These are phyloP conservation scores for Fraxinus baroniana DNA, from an alignment of 305 asterid species.

Conservation along the genomic window DNA sequence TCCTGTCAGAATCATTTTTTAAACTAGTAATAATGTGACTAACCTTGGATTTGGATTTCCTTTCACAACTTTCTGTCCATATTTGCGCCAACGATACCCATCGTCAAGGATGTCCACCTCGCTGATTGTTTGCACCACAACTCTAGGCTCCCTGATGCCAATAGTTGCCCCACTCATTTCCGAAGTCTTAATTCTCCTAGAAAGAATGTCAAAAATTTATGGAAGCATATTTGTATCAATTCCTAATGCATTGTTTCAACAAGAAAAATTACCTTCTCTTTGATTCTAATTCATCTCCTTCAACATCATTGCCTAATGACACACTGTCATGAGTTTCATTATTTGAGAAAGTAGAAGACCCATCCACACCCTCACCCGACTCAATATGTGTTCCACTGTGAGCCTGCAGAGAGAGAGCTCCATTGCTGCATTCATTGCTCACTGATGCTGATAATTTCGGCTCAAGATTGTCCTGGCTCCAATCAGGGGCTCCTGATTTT, in stretches of 20 bases:
- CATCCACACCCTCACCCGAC: conserved; percentile 55
- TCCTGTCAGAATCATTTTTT: neutral
- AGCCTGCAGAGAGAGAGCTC: conserved; percentile 37
- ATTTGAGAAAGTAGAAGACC: conserved; percentile 65
- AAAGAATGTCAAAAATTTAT: conserved; percentile 22
- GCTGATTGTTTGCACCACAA: conserved; percentile 90
- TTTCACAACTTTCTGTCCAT: conserved; percentile 92
- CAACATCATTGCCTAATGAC: conserved; percentile 69
- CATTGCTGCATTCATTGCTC: conserved; percentile 48
- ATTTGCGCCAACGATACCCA: conserved; percentile 95
- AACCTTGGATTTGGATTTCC: conserved; percentile 99
- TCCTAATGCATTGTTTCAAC: neutral
- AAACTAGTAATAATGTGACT: neutral
- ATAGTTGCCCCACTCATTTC: conserved; percentile 50
- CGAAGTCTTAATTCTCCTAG: conserved; percentile 63
- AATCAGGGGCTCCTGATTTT: conserved; percentile 35
- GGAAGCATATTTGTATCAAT: neutral
- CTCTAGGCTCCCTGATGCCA: conserved; percentile 84
- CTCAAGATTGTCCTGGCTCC: conserved; percentile 58
- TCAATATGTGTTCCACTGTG: conserved; percentile 46
- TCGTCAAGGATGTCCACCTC: conserved; percentile 93
- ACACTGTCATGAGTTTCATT: conserved; percentile 76
- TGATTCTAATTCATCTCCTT: conserved; percentile 83
- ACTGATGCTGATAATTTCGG: conserved; percentile 33
- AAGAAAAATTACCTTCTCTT: conserved; percentile 64